phyloP scores from a whole-genome alignment of 78 protist genomes.

The Isochrysis galbana region DNA sequence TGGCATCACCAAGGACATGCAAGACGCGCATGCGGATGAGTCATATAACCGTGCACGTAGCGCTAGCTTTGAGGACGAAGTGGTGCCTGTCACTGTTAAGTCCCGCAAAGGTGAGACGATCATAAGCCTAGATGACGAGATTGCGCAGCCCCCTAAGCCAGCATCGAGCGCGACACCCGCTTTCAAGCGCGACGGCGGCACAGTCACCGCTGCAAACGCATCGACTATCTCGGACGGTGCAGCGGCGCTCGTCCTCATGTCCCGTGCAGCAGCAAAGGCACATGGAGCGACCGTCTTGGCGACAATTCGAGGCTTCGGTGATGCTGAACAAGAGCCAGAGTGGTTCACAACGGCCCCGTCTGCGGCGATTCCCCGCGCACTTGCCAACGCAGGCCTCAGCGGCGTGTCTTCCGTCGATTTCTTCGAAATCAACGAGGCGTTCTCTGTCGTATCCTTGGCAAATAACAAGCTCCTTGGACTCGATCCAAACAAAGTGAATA shows the following conservation, averaged over 20 bases:
- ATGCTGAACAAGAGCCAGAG: constrained; percentile 88
- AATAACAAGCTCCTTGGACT: constrained; percentile 58
- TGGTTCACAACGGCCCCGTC: constrained; percentile 93
- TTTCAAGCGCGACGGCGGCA: constrained; percentile 63
- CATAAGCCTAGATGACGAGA: background rate
- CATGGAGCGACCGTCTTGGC: constrained; percentile 80
- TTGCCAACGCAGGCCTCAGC: constrained; percentile 32
- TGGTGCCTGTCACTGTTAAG: constrained; percentile 48
- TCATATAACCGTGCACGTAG: background rate
- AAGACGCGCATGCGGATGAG: constrained; percentile 30
- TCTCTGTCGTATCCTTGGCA: constrained; percentile 64
- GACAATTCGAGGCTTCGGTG: constrained; percentile 76
- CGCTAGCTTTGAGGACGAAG: constrained; percentile 32
- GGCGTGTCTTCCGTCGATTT: constrained; percentile 60
- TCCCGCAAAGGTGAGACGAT: constrained; percentile 6
- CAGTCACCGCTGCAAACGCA: constrained; percentile 94
- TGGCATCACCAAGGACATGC: constrained; percentile 81
- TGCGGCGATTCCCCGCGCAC: constrained; percentile 75
- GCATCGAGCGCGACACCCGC: background rate
- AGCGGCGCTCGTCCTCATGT: constrained; percentile 81
- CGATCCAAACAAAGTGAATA: constrained; percentile 67
- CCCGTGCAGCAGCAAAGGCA: constrained; percentile 58
- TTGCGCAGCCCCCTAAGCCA: no score
- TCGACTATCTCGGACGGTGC: constrained; percentile 95
- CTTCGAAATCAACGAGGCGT: constrained; percentile 96